Base-by-base conservation (phyloP, 768 basidiomycete species). In the Suillus occidentalis region DNA sequence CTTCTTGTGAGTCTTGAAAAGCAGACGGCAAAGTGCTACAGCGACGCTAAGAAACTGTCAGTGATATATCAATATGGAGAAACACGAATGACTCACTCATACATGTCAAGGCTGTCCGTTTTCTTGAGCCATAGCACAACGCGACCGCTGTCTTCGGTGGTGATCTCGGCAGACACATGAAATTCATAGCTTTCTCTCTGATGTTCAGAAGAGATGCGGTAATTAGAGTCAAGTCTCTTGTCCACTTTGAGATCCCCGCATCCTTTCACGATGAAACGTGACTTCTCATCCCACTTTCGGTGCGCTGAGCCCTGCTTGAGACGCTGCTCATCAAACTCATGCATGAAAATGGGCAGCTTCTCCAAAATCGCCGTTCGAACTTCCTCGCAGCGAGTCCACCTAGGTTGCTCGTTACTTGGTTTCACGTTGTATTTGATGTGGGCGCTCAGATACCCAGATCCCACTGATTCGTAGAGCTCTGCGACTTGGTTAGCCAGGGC, bases 291-390 rank as follows among this genome's bases (percentile, higher is more conserved):
- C 52, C 91, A 75, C 87, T 89, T 89, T 39, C 76, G 80, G 67
- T 81, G 85, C 1, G 85, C 80, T 6, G 61, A 2, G 16, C 90
- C 81, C 39, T 78, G 77, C 0, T 85, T 83, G 31, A 79, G 81
- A 53, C 65, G 64, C 4, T 87, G 79, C 72, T 88, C 87, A 2
- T 84, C 84, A 64, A 94, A 90, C 71, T 96, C 95, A 58, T 95
- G 88, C 6, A 97, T 80, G 80, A 97, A 97, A 34, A 98, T 80
- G 1, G 92, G 90, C 31, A 95, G 79, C 34, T 94, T 81, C 73
- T 95, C 89, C 37, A 95, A 75, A 20, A 94, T 85, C 45, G 90
- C 77, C 3, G 77, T 69, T 8, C 86, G 85, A n/a, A 81, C 84
- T 7, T 88, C 84, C 2, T 69, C 67, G 6, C 85, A 43, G 75